A percentile compares a stretch with the other conserved stretches of the same genome.
phyloP scores from a whole-genome alignment of 352 stramenopile species.

The Pythium monospermum region DNA sequence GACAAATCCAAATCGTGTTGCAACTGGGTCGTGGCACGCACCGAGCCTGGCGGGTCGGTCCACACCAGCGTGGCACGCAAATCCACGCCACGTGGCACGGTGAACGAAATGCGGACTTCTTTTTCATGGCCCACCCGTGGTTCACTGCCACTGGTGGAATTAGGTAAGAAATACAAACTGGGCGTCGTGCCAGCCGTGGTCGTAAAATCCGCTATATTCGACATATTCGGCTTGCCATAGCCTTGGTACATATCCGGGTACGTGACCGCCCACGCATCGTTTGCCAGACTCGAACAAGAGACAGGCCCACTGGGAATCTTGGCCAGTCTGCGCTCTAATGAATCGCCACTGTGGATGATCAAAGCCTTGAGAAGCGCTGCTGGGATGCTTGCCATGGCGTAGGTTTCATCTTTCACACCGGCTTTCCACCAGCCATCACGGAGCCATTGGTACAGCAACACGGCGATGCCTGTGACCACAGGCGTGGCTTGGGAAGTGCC shows the following conservation, averaged over 20 bases:
- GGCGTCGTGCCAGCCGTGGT: constrained; percentile 12
- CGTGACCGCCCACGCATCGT: constrained; percentile 27
- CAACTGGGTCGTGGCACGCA: constrained; percentile 54
- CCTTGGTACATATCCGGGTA: constrained; percentile 79
- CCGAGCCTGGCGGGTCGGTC: constrained; percentile 68
- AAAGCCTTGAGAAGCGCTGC: constrained; percentile 74
- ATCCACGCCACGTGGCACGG: constrained; percentile 52
- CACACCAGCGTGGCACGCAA: constrained; percentile 71
- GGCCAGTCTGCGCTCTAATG: constrained; percentile 43
- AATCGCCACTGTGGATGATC: constrained; percentile 71
- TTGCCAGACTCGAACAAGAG: constrained; percentile 38
- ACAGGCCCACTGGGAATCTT: constrained; percentile 34
- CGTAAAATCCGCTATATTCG: constrained; percentile 64
- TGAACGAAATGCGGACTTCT: constrained; percentile 69
- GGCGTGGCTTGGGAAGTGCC: constrained; percentile 76
- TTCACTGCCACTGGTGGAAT: constrained; percentile 58
- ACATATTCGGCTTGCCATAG: constrained; percentile 79
- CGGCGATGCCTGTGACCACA: constrained; percentile 64
- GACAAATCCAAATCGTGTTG: constrained; percentile 77
- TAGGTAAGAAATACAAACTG: constrained; percentile 70
- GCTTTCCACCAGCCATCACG: constrained; percentile 76
- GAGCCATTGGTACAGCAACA: constrained; percentile 75
- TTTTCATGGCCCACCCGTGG: constrained; percentile 45
- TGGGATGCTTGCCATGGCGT: constrained; percentile 55
- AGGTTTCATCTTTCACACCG: constrained; percentile 44